Evolutionary conservation across 148 eudicot genomes (phyloP).

Genomic region (Rhododendron ovatum): DNA sequence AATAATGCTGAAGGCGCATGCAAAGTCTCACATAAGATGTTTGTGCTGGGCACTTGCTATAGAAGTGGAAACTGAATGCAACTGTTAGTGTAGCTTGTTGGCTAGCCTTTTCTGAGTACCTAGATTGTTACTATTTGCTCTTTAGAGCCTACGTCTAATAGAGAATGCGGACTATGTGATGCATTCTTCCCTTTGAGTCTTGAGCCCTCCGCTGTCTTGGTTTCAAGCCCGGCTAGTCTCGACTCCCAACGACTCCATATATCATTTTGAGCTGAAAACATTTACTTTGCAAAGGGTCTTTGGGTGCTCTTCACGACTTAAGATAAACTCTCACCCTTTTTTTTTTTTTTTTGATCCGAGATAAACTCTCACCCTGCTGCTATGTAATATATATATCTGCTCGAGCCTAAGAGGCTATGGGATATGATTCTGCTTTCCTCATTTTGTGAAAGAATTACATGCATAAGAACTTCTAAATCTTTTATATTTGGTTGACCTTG

Average conservation of each 20-base stretch:
- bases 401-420: neutral
- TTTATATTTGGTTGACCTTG: neutral
- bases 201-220: neutral
- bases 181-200: neutral
- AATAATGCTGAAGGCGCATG: neutral
- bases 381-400: neutral
- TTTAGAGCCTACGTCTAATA: too few relatives aligned
- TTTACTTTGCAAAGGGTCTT: neutral
- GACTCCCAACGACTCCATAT: neutral
- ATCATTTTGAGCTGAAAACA: neutral
- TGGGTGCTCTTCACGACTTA: neutral
- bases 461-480: neutral
- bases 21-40: neutral
- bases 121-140: neutral
- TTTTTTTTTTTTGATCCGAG: too few relatives aligned
- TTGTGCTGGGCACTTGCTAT: neutral
- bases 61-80: neutral
- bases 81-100: neutral
- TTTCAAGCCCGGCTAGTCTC: neutral
- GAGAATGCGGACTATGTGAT: neutral
- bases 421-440: neutral
- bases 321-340: neutral
- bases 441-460: neutral
- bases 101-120: neutral
- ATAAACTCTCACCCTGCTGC: neutral